Base-by-base conservation (phyloP, 257 asterid species). In the Hygrophila difformis region DNA sequence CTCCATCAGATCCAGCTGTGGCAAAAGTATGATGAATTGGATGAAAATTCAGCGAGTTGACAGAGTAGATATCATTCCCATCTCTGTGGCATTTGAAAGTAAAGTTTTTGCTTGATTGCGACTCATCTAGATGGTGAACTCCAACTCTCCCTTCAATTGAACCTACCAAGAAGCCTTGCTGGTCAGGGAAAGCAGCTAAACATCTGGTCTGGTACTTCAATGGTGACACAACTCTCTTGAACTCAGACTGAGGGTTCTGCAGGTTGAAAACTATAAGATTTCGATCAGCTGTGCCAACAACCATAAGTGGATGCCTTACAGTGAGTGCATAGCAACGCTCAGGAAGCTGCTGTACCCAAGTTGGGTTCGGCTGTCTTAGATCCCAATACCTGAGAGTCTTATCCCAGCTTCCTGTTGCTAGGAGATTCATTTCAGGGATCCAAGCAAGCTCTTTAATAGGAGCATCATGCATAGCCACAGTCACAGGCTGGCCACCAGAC, bases 61-160 rank as follows among this genome's bases (percentile, higher is more conserved):
- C 97, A 4, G 97, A 75, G 76, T 73, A 81, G 40, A 88, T 77
- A 15, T 88, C 96, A 19, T 67, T 73, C 68, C 75, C 75, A 53
- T 84, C 97, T 65, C 95, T 84, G 67, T 88, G 97, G 67, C 97
- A 88, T 73, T 88, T 88, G 81, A 88, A 84, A 60, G 97, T 88
- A 61, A 88, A 88, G 64, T 84, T 88, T 71, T 84, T 84, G 67
- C 63, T 60, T 51, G 77, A 61, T 53, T 68, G 93, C 12, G 93
- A 37, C 40, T 84, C 97, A 51, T 88, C 96, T 35, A 84, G 75
- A 63, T 88, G 95, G 66, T 88, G 97, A 43, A 84, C 96, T 19
- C 95, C 96, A 14, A 88, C 96, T 67, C 96, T 82, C 49, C 96
- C 97, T 75, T 88, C 97, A 65, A 84, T 84, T 42, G 97, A 88